A percentile compares a stretch with the other conserved stretches of the same genome.
These are phyloP conservation scores for Coffea eugenioides DNA, from an alignment of 257 asterid genomes.

Conservation along the genomic window DNA sequence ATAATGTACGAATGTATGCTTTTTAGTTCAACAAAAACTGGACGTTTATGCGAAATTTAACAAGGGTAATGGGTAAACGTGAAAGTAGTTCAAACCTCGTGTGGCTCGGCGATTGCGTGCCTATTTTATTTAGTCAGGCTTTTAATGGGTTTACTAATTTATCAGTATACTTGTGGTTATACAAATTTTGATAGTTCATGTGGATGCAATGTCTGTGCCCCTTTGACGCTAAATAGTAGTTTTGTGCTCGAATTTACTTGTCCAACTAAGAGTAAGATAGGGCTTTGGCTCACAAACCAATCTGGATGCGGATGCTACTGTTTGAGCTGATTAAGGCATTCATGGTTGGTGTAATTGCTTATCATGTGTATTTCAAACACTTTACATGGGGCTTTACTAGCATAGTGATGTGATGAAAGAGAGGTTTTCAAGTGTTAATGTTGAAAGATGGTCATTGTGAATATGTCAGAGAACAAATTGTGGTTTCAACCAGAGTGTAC, in stretches of 20 bases:
- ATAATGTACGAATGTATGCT: too few species aligned
- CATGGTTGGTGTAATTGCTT: neutral
- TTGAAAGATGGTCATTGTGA: conserved; percentile 10
- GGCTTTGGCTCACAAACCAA: neutral
- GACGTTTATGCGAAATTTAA: neutral
- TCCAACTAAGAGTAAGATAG: neutral
- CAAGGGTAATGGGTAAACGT: neutral
- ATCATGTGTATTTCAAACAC: neutral
- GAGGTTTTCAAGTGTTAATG: neutral
- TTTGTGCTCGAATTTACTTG: neutral
- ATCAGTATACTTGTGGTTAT: neutral
- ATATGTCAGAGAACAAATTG: conserved; percentile 69
- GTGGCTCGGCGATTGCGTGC: neutral
- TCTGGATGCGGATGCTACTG: neutral
- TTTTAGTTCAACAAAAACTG: neutral
- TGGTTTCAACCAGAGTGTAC: conserved; percentile 95
- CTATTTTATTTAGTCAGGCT: neutral
- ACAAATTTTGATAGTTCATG: neutral
- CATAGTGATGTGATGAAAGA: neutral
- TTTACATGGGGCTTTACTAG: neutral
- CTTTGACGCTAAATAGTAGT: neutral
- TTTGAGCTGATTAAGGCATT: neutral
- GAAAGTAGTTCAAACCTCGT: neutral
- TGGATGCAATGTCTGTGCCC: neutral
- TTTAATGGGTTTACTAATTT: neutral